phyloP scores from a whole-genome alignment of 192 early-diverging fungal species.

The Gamsiella multidivaricata region DNA sequence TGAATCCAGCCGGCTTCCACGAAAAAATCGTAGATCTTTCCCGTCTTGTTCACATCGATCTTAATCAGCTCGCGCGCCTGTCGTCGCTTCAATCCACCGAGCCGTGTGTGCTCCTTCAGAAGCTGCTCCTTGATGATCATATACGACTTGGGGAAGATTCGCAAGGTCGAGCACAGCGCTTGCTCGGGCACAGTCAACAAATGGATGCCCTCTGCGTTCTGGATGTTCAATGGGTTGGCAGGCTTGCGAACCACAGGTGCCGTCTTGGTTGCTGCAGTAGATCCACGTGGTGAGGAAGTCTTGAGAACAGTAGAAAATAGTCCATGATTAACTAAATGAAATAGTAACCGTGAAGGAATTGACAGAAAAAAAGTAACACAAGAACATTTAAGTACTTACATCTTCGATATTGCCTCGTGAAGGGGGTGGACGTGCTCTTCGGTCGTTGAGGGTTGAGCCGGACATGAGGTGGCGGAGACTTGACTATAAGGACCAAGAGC shows the following conservation, averaged over 20 bases:
- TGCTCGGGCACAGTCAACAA: constrained; percentile 84
- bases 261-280: constrained; percentile 17
- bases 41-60: constrained; percentile 93
- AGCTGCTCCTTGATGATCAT: constrained; percentile 93
- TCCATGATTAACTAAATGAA: background rate
- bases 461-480: constrained; percentile 39
- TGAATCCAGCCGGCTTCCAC: constrained; percentile 94
- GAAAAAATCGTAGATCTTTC: constrained; percentile 92
- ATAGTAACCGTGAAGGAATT: background rate
- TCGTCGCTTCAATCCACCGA: constrained; percentile 77
- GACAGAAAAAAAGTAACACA: background rate
- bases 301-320: background rate
- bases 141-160: constrained; percentile 90
- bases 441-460: constrained; percentile 13
- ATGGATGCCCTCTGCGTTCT: constrained; percentile 86
- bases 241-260: constrained; percentile 44
- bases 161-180: constrained; percentile 81
- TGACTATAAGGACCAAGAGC: constrained; percentile 21
- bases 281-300: constrained; percentile 43
- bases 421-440: constrained; percentile 33
- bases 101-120: constrained; percentile 83
- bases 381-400: constrained; percentile 4
- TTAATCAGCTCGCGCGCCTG: constrained; percentile 88
- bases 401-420: constrained; percentile 33
- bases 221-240: constrained; percentile 80